A percentile compares a stretch with the other conserved stretches of the same genome.
Evolutionary conservation across 1,284 basidiomycete species (phyloP).

Genomic region (Entoloma clypeatum): DNA sequence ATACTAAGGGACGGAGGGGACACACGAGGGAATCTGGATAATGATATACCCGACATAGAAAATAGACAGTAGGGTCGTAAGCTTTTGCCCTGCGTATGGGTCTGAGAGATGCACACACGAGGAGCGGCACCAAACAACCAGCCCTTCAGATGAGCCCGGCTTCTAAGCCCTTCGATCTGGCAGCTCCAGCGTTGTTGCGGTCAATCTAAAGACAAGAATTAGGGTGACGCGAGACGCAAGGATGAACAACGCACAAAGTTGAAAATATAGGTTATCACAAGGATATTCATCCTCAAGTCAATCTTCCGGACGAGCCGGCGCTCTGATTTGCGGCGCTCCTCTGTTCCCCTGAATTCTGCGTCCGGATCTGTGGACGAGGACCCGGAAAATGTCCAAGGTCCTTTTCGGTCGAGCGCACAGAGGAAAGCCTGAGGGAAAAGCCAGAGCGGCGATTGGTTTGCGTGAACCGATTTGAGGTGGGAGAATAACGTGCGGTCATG

Average conservation of each 20-base stretch:
- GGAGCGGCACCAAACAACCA: constrained; percentile 21
- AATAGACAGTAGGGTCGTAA: constrained; percentile 68
- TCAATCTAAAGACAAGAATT: constrained; percentile 43
- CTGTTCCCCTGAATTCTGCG: constrained; percentile 39
- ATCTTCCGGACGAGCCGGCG: constrained; percentile 55
- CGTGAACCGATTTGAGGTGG: background rate
- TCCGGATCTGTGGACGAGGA: constrained; percentile 10
- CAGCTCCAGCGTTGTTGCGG: constrained; percentile 62
- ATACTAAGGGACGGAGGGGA: constrained; percentile 8
- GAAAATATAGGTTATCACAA: constrained; percentile 65
- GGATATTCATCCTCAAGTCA: constrained; percentile 60
- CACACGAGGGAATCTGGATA: constrained; percentile 77
- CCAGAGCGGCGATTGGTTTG: background rate
- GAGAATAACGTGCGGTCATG: constrained; percentile 2
- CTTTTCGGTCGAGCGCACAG: constrained; percentile 16
- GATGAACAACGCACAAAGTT: constrained; percentile 46
- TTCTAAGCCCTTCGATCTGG: constrained; percentile 68
- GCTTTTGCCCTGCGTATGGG: constrained; percentile 38
- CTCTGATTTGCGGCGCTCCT: constrained; percentile 44
- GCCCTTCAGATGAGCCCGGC: constrained; percentile 61
- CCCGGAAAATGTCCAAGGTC: constrained; percentile 9
- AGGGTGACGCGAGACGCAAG: constrained; percentile 8
- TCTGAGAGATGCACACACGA: background rate
- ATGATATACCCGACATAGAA: constrained; percentile 78
- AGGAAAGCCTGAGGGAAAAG: constrained; percentile 14